A percentile compares a stretch with the other conserved stretches of the same genome.
phyloP scores from a whole-genome alignment of 495 filamentous ascomycete species.

The Terfezia boudieri region DNA sequence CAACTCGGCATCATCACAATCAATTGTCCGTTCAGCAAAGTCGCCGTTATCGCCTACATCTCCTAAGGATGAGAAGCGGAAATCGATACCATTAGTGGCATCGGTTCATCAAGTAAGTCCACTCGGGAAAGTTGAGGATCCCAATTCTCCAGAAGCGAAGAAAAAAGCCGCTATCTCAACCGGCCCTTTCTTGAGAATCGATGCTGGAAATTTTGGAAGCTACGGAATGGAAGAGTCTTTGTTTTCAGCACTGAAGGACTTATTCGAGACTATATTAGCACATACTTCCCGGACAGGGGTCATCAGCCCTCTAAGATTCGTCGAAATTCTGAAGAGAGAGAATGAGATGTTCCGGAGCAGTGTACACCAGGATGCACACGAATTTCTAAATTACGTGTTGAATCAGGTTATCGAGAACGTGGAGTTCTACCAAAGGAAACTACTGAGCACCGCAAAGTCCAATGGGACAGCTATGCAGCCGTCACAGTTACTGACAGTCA shows the following conservation, averaged over 20 bases:
- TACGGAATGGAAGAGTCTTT: constrained; percentile 91
- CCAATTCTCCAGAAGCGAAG: constrained; percentile 82
- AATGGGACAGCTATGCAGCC: constrained; percentile 11
- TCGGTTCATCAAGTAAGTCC: constrained; percentile 24
- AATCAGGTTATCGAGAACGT: constrained; percentile 92
- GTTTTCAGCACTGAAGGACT: constrained; percentile 85
- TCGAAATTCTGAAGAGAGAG: constrained; percentile 79
- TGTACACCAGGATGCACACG: constrained; percentile 97
- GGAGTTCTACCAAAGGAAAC: constrained; percentile 32
- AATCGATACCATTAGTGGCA: constrained; percentile 22
- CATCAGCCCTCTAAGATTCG: constrained; percentile 75
- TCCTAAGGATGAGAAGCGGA: constrained; percentile 18
- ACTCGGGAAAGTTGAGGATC: constrained; percentile 30
- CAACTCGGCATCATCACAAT: neutral
- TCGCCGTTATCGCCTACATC: neutral
- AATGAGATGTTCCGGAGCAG: constrained; percentile 94
- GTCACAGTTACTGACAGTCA: constrained; percentile 9
- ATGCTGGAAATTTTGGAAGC: constrained; percentile 49
- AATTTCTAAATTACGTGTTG: constrained; percentile 85
- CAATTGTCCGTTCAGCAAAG: neutral
- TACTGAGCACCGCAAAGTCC: constrained; percentile 23
- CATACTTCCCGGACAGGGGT: constrained; percentile 69
- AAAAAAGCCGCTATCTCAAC: constrained; percentile 82
- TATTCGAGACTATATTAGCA: constrained; percentile 76
- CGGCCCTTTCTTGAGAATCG: constrained; percentile 62